These are phyloP conservation scores for Fistulinella prunicolor DNA, from an alignment of 768 basidiomycete genomes.

Conservation along the genomic window DNA sequence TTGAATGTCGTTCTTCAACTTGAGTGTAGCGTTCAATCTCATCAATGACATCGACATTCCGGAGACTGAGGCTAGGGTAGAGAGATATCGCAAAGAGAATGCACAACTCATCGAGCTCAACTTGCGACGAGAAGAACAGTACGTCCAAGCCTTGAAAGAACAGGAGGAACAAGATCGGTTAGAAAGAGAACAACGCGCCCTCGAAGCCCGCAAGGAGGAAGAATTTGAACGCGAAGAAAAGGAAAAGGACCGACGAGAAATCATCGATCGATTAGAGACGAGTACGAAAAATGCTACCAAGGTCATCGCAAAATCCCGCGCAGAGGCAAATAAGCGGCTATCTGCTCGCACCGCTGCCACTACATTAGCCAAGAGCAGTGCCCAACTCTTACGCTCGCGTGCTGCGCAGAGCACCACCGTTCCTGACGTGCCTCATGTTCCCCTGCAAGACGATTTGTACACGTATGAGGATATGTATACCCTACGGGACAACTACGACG, in stretches of 20 bases:
- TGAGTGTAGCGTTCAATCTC: slow-evolving; percentile 79
- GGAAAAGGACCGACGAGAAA: slow-evolving; percentile 65
- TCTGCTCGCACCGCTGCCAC: slow-evolving; percentile 49
- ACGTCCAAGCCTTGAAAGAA: slow-evolving; percentile 65
- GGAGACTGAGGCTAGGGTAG: slow-evolving; percentile 81
- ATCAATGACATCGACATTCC: slow-evolving; percentile 83
- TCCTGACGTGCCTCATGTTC: slow-evolving; percentile 78
- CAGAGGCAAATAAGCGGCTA: slow-evolving; percentile 59
- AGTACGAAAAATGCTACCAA: slow-evolving; percentile 68
- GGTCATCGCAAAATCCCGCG: slow-evolving; percentile 66
- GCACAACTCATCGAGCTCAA: slow-evolving; percentile 82
- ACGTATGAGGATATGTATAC: slow-evolving; percentile 67
- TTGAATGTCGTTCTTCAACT: neutral
- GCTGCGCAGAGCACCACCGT: slow-evolving; percentile 63
- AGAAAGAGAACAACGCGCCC: slow-evolving; percentile 67
- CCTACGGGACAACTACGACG: slow-evolving; percentile 59
- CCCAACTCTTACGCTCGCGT: slow-evolving; percentile 55
- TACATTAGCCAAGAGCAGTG: slow-evolving; percentile 43
- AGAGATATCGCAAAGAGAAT: slow-evolving; percentile 75
- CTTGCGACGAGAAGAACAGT: slow-evolving; percentile 75
- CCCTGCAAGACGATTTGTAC: slow-evolving; percentile 74
- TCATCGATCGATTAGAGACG: slow-evolving; percentile 80
- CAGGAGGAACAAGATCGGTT: slow-evolving; percentile 78
- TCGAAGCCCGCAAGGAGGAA: slow-evolving; percentile 62
- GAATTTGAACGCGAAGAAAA: slow-evolving; percentile 76